phyloP scores from a whole-genome alignment of 805 yeast genomes.

The Pichia sporocuriosa region DNA sequence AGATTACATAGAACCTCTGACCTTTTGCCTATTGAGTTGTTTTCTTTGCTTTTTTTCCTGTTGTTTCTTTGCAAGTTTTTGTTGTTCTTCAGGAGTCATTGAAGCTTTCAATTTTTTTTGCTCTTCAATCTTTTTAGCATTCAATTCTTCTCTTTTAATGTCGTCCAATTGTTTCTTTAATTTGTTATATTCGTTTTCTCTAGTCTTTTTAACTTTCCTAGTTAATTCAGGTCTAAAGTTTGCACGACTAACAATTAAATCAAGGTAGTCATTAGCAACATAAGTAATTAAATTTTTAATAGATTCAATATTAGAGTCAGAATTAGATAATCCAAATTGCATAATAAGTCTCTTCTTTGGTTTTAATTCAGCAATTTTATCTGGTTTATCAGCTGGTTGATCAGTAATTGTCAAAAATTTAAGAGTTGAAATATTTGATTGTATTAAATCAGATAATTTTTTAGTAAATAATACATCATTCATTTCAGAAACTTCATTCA shows the following conservation, averaged over 20 bases:
- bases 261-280: constrained; percentile 36
- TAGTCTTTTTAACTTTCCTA: constrained; percentile 68
- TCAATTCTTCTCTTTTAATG: constrained; percentile 57
- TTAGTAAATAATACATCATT: constrained; percentile 55
- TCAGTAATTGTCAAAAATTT: constrained; percentile 78
- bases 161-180: constrained; percentile 64
- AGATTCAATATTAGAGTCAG: constrained; percentile 42
- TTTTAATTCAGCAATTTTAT: constrained; percentile 44
- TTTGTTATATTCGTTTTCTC: constrained; percentile 68
- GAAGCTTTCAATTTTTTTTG: constrained; percentile 59
- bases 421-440: constrained; percentile 36
- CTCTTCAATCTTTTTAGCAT: constrained; percentile 63
- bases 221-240: constrained; percentile 68
- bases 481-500: constrained; percentile 84
- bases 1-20: constrained; percentile 21
- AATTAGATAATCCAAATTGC: constrained; percentile 45
- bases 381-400: constrained; percentile 70
- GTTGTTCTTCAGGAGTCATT: constrained; percentile 71
- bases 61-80: constrained; percentile 70
- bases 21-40: constrained; percentile 55
- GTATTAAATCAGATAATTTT: constrained; percentile 41
- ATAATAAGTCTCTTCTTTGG: constrained; percentile 50
- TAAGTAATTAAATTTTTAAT: constrained; percentile 56
- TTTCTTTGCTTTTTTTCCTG: constrained; percentile 78
- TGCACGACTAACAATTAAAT: constrained; percentile 31